Percentiles rank a stretch among this genome's conserved stretches.
These are phyloP conservation scores for Elaphomyces granulatus DNA, from an alignment of 495 filamentous ascomycete species.

Conservation along the genomic window DNA sequence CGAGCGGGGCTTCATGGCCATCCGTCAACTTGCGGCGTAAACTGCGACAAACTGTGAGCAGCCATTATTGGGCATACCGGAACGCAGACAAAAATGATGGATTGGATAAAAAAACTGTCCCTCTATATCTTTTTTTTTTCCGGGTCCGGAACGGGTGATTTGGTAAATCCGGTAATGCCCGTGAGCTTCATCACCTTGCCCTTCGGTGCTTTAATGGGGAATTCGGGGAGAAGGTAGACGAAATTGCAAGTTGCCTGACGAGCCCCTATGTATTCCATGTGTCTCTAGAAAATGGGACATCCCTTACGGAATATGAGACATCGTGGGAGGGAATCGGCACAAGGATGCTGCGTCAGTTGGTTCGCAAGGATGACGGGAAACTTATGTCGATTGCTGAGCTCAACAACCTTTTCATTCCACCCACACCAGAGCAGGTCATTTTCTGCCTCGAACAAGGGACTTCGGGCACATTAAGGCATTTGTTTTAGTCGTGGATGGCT, in stretches of 20 bases:
- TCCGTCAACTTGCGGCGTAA: not conserved
- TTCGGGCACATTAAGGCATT: too few relatives aligned
- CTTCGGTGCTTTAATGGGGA: not conserved
- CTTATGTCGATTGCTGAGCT: not conserved
- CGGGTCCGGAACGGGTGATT: not conserved
- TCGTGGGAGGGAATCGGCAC: not conserved
- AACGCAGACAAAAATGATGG: not conserved
- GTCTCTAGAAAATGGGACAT: not conserved
- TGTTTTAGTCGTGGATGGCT: not conserved
- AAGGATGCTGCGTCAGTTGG: not conserved
- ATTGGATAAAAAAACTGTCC: not conserved
- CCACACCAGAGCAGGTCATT: not conserved
- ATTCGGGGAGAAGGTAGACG: not conserved
- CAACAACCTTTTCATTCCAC: not conserved
- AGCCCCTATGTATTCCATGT: not conserved
- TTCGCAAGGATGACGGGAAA: not conserved
- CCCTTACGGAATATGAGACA: not conserved
- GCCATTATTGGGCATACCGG: not conserved
- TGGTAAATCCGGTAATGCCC: not conserved
- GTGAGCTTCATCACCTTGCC: not conserved
- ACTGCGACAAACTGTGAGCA: not conserved
- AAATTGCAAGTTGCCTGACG: not conserved
- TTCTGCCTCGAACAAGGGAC: too few relatives aligned
- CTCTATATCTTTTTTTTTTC: not conserved
- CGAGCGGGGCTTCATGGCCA: not conserved